phyloP scores from a whole-genome alignment of 352 stramenopile species.

The Pythium insidiosum region DNA sequence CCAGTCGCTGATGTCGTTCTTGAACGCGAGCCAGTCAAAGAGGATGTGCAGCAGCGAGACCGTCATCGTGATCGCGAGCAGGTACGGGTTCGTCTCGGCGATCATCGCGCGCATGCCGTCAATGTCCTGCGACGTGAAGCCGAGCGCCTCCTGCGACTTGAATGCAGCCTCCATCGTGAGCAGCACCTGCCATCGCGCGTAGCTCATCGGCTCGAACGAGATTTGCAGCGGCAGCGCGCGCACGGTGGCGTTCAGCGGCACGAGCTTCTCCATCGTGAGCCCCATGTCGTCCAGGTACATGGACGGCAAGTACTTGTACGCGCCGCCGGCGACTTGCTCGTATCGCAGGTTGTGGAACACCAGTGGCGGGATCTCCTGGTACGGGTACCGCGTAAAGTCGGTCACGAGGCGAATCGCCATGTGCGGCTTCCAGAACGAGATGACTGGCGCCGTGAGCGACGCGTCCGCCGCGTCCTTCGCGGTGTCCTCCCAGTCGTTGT shows the following conservation, averaged over 20 bases:
- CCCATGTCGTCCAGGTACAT: slow-evolving; percentile 76
- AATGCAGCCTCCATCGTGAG: slow-evolving; percentile 62
- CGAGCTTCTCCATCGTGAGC: slow-evolving; percentile 56
- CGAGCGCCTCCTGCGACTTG: slow-evolving; percentile 49
- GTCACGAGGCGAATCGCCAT: slow-evolving; percentile 67
- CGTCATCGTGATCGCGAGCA: slow-evolving; percentile 92
- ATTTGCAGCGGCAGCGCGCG: slow-evolving; percentile 51
- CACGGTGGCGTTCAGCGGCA: slow-evolving; percentile 55
- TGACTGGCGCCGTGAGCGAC: slow-evolving; percentile 22
- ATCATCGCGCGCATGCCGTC: slow-evolving; percentile 89
- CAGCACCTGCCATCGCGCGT: slow-evolving; percentile 72
- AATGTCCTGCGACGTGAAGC: slow-evolving; percentile 61
- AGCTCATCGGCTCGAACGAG: slow-evolving; percentile 68
- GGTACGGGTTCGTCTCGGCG: slow-evolving; percentile 92
- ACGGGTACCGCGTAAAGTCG: slow-evolving; percentile 59
- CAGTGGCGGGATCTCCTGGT: slow-evolving; percentile 53
- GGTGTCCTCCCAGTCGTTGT: slow-evolving; percentile 4
- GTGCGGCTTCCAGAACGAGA: slow-evolving; percentile 74
- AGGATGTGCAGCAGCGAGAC: slow-evolving; percentile 96
- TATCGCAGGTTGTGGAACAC: slow-evolving; percentile 67
- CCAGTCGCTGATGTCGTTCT: slow-evolving; percentile 98
- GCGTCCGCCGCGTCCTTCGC: slow-evolving; percentile 11
- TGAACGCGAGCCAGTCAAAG: slow-evolving; percentile 98
- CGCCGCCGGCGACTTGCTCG: slow-evolving; percentile 32
- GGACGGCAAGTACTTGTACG: slow-evolving; percentile 63